These are phyloP conservation scores for Alternaria hordeiaustralica DNA, from an alignment of 2,329 filamentous ascomycete genomes.

Conservation along the genomic window DNA sequence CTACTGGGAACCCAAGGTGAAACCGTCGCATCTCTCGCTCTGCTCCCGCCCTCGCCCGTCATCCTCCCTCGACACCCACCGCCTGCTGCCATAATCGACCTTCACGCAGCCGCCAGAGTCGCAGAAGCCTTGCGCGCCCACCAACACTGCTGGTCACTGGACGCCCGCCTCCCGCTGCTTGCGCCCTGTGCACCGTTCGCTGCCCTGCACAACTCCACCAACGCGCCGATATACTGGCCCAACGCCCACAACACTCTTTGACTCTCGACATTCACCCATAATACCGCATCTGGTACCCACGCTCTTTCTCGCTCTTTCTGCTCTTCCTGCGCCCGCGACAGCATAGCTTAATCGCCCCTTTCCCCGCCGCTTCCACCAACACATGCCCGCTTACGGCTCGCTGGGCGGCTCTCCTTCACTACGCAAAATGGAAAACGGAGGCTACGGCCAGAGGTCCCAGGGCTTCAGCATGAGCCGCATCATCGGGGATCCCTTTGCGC, in stretches of 20 bases:
- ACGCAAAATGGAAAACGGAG: conserved; percentile 77
- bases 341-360: conserved; percentile 13
- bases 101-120: conserved; percentile 23
- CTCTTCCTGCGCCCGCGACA: conserved; percentile 17
- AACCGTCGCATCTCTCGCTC: conserved; percentile 29
- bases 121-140: conserved; percentile 7
- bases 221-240: conserved; percentile 2
- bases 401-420: conserved; percentile 73
- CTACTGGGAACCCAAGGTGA: conserved; percentile 22
- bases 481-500: conserved; percentile 92
- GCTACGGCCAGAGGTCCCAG: conserved; percentile 52
- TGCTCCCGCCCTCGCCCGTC: conserved; percentile 18
- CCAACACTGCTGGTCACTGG: conserved; percentile 14
- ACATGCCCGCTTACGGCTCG: conserved; percentile 77
- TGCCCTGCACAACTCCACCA: not conserved
- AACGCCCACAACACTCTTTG: not conserved
- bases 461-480: conserved; percentile 83
- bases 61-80: conserved; percentile 26
- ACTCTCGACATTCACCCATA: not conserved
- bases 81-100: conserved; percentile 11
- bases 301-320: conserved; percentile 3
- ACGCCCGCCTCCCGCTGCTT: conserved; percentile 7
- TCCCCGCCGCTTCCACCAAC: conserved; percentile 49
- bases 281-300: not conserved
- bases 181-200: conserved; percentile 12